These are phyloP conservation scores for Inonotus obliquus DNA, from an alignment of 1,284 basidiomycete genomes.

Conservation along the genomic window DNA sequence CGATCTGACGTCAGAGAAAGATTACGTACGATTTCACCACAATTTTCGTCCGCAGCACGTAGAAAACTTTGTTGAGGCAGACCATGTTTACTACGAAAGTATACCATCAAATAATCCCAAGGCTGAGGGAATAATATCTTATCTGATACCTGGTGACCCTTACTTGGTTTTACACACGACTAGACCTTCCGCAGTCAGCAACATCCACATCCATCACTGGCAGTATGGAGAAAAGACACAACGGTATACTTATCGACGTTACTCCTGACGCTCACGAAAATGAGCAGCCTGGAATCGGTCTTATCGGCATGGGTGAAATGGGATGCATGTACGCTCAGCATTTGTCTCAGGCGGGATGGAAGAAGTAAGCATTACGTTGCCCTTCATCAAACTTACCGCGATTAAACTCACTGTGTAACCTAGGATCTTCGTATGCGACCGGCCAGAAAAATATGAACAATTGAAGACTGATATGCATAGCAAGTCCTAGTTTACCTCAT, in stretches of 20 bases:
- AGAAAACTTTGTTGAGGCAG: too few species aligned
- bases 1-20: too few species aligned
- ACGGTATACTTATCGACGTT: conserved; percentile 10
- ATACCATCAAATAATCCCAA: too few species aligned
- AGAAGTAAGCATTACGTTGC: conserved; percentile 52
- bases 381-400: not conserved
- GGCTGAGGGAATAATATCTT: not conserved
- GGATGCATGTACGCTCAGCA: conserved; percentile 87
- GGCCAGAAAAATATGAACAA: conserved; percentile 69
- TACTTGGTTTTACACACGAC: not conserved
- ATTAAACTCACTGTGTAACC: not conserved
- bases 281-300: conserved; percentile 72
- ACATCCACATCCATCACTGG: not conserved
- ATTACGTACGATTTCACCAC: too few species aligned
- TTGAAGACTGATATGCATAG: conserved; percentile 63
- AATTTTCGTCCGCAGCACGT: too few species aligned
- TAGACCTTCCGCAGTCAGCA: not conserved
- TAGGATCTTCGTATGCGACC: conserved; percentile 92
- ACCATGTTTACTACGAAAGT: too few species aligned
- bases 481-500: conserved; percentile 27
- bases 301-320: conserved; percentile 96
- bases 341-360: conserved; percentile 77
- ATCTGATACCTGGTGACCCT: not conserved
- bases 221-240: conserved; percentile 1
- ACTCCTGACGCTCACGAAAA: conserved; percentile 44